These are phyloP conservation scores for Dendrobium officinale DNA, from an alignment of 106 monocot genomes.

Conservation along the genomic window DNA sequence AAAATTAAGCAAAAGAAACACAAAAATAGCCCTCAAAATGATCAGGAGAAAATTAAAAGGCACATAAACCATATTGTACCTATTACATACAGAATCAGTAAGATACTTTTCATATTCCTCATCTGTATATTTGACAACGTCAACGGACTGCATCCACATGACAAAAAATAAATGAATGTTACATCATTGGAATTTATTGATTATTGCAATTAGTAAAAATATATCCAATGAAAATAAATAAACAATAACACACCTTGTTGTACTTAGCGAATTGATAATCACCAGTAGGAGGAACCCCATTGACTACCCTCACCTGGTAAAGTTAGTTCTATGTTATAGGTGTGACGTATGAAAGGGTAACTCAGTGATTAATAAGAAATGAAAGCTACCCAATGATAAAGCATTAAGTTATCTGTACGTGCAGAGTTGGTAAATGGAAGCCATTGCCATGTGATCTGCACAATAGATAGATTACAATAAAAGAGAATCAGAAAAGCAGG, in stretches of 20 bases:
- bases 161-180: background rate
- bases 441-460: constrained; percentile 96
- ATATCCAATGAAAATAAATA: background rate
- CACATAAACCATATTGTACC: constrained; percentile 7
- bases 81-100: constrained; percentile 92
- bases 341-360: background rate
- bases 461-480: background rate
- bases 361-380: background rate
- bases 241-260: constrained; percentile 61
- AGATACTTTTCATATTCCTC: constrained; percentile 93
- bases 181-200: background rate
- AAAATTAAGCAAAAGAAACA: background rate
- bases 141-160: constrained; percentile 63
- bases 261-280: constrained; percentile 97
- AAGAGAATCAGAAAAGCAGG: background rate
- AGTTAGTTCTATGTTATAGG: background rate
- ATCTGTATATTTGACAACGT: constrained; percentile 77
- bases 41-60: background rate
- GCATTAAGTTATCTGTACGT: constrained; percentile 75
- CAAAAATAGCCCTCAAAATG: background rate
- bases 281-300: constrained; percentile 83
- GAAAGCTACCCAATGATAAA: constrained; percentile 79
- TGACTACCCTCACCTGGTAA: constrained; percentile 83
- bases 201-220: background rate
- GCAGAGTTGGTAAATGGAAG: constrained; percentile 82